These are phyloP conservation scores for Oryza rufipogon DNA, from an alignment of 176 grass and related monocot genomes.

Conservation along the genomic window DNA sequence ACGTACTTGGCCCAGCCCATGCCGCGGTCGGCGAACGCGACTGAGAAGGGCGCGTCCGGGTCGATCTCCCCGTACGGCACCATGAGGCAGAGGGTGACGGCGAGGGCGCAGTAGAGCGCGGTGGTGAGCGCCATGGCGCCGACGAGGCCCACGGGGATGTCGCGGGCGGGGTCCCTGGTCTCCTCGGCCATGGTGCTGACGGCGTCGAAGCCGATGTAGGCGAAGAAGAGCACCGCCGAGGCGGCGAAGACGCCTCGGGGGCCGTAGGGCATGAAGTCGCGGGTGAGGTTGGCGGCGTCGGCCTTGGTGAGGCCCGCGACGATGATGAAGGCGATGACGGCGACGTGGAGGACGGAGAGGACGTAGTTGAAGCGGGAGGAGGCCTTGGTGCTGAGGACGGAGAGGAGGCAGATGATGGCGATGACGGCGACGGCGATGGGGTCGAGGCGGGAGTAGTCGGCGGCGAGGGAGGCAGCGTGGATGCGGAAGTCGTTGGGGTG, in stretches of 20 bases:
- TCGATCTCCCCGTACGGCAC: conserved; percentile 49
- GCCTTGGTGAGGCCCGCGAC: conserved; percentile 60
- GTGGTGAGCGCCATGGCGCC: conserved; percentile 56
- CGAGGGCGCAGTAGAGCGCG: conserved; percentile 42
- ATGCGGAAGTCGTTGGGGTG: conserved; percentile 48
- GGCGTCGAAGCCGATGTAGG: conserved; percentile 62
- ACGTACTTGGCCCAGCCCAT: conserved; percentile 77
- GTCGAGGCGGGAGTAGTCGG: conserved; percentile 55
- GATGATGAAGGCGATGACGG: conserved; percentile 65
- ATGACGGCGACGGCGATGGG: conserved; percentile 67
- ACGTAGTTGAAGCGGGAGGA: conserved; percentile 71
- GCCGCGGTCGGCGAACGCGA: conserved; percentile 48
- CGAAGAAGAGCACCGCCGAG: conserved; percentile 56
- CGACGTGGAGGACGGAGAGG: conserved; percentile 64
- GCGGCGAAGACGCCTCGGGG: conserved; percentile 40
- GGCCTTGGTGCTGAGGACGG: conserved; percentile 64
- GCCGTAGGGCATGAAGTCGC: conserved; percentile 40
- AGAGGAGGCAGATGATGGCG: conserved; percentile 45
- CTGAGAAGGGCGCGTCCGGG: conserved; percentile 63
- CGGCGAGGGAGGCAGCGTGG: conserved; percentile 48
- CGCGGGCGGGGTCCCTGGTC: conserved; percentile 44
- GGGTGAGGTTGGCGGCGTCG: conserved; percentile 39
- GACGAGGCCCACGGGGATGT: conserved; percentile 54
- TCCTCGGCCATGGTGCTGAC: conserved; percentile 64
- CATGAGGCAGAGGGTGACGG: conserved; percentile 67